Base-by-base conservation (phyloP, 352 stramenopile species). In the Pythium sukuiense region DNA sequence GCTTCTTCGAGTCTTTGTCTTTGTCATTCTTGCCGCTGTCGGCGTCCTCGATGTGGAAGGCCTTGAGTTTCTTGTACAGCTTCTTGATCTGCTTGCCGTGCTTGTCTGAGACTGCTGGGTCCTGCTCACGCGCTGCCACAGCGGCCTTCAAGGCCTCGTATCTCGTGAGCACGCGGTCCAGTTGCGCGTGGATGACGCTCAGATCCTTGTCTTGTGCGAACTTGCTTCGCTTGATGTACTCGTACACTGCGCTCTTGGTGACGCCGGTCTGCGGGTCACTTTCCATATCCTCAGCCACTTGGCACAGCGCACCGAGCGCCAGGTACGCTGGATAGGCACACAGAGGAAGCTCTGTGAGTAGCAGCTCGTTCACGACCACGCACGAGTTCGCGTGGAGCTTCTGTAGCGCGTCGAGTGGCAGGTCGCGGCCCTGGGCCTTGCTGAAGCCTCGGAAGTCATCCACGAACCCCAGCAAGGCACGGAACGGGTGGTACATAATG, bases 401-500 rank as follows among this genome's bases (percentile, higher is more conserved):
- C 59, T 96, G 87, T 24, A 96, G 74, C 1, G 79, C 73, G 9
- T 81, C 80, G 6, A 89, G 59, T 9, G 84, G 70, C 26, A 93
- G 60, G 12, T 95, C 87, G n/a, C 81, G 79, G 7, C 60, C 62
- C 24, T 82, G 74, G 13, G 85, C 74, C 65, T 94, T 96, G 37
- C 72, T 69, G 18, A 85, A 93, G 6, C 74, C 79, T 0, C 87
- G 84, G 49, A 96, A 90, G 55, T 94, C 85, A 43, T 95, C 87
- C 48, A 96, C 74, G 69, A 96, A 95, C 20, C 85, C 88, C 27
- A 92, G 53, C 13, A 95, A 67, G 13, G 87, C 63, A 45, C 88
- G 88, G 69, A 95, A 94, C 37, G 89, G 89, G 57, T 96, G 85
- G 60, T 95, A 95, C 83, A 95, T 93, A 65, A 95, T 92, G 4